Percentiles rank a stretch among this genome's conserved stretches.
These are phyloP conservation scores for Rhodosporidiobolus sp. DNA, from an alignment of 768 basidiomycete species.

Conservation along the genomic window DNA sequence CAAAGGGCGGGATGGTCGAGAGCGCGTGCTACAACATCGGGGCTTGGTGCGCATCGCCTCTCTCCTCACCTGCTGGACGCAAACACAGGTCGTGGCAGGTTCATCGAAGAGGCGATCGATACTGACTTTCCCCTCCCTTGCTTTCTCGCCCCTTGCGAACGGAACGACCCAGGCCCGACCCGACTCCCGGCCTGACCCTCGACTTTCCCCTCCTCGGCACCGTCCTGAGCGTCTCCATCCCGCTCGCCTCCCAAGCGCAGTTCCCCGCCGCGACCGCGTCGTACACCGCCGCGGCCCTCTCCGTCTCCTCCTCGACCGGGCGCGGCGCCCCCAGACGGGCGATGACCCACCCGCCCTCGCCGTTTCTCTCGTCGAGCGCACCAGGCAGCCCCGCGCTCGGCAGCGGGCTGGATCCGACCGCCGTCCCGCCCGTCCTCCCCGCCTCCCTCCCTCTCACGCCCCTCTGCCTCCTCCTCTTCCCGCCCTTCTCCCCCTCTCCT, in stretches of 20 bases:
- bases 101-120: too few species aligned
- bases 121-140: too few species aligned
- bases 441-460: slow-evolving; percentile 63
- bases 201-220: slow-evolving; percentile 82
- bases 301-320: not conserved
- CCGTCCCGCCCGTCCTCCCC: slow-evolving; percentile 53
- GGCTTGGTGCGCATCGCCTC: slow-evolving; percentile 17
- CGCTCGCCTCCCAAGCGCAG: slow-evolving; percentile 25
- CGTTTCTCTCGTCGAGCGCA: not conserved
- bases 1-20: slow-evolving; percentile 39
- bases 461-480: slow-evolving; percentile 52
- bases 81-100: too few species aligned
- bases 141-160: too few species aligned
- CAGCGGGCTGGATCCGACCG: not conserved
- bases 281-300: not conserved
- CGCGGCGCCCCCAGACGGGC: not conserved
- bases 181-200: slow-evolving; percentile 61
- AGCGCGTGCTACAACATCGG: slow-evolving; percentile 38
- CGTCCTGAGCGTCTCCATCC: slow-evolving; percentile 22
- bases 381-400: not conserved
- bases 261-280: not conserved
- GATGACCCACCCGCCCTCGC: not conserved
- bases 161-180: slow-evolving; percentile 84
- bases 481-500: slow-evolving; percentile 46
- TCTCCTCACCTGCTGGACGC: too few species aligned